Conservation (phyloP, 2,329 filamentous ascomycete genomes). For the Teratosphaeriaceae sp. region DNA sequence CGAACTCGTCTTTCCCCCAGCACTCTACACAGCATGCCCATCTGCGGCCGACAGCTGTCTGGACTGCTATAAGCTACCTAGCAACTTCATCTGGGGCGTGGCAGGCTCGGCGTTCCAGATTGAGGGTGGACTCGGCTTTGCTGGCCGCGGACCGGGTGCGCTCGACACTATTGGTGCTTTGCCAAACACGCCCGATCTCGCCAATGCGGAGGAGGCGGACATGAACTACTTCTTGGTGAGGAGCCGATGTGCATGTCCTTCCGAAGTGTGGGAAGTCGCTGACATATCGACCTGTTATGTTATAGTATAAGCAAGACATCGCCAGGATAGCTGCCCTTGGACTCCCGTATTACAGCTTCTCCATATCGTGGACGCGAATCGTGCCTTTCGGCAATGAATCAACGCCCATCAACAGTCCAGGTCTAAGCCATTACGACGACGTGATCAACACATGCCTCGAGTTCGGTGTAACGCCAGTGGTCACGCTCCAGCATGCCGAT, state of each 20-base stretch:
- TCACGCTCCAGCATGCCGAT: conserved; percentile 42
- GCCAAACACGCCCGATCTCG: conserved; percentile 16
- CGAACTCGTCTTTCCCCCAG: conserved; percentile 25
- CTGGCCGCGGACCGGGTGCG: conserved; percentile 14
- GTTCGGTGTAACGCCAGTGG: conserved; percentile 37
- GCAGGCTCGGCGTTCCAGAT: conserved; percentile 18
- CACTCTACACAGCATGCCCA: conserved; percentile 25
- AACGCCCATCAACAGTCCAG: conserved; percentile 38
- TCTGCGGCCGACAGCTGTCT: conserved; percentile 25
- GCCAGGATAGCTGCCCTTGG: conserved; percentile 28
- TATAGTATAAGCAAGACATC: conserved; percentile 44
- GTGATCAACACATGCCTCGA: conserved; percentile 39
- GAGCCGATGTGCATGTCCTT: too few species aligned
- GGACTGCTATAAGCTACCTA: conserved; percentile 18
- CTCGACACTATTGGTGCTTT: conserved; percentile 9
- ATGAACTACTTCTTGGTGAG: conserved; percentile 44
- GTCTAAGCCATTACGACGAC: conserved; percentile 41
- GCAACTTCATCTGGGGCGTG: conserved; percentile 19
- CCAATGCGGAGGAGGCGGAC: conserved; percentile 43
- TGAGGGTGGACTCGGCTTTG: conserved; percentile 15
- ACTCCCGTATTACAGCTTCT: conserved; percentile 31
- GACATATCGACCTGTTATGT: too few species aligned
- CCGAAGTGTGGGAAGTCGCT: too few species aligned
- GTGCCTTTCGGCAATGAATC: conserved; percentile 38
- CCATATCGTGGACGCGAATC: conserved; percentile 41